These are phyloP conservation scores for Abrus precatorius DNA, from an alignment of 306 rosid genomes.

Conservation along the genomic window DNA sequence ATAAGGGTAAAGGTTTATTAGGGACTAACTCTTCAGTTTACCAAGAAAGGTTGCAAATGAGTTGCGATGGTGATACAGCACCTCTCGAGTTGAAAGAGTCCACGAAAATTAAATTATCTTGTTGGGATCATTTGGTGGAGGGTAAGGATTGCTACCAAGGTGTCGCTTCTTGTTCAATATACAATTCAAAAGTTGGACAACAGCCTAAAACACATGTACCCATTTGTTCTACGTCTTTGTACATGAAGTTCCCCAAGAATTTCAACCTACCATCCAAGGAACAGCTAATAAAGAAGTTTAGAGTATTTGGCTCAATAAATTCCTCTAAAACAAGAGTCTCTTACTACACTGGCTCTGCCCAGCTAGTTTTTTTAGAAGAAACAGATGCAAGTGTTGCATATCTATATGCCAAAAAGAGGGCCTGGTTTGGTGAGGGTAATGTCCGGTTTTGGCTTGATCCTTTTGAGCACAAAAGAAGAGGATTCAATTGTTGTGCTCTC, in stretches of 20 bases:
- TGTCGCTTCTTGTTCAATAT: slow-evolving; percentile 40
- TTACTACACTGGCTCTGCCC: slow-evolving; percentile 41
- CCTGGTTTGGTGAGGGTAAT: slow-evolving; percentile 42
- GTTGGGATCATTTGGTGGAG: slow-evolving; percentile 27
- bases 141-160: slow-evolving; percentile 16
- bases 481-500: slow-evolving; percentile 18
- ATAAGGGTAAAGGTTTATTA: background rate
- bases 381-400: slow-evolving; percentile 54
- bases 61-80: background rate
- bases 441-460: slow-evolving; percentile 55
- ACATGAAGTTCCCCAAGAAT: slow-evolving; percentile 56
- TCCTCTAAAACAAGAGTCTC: slow-evolving; percentile 43
- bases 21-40: slow-evolving; percentile 28
- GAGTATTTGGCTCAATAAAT: slow-evolving; percentile 57
- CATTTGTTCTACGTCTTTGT: slow-evolving; percentile 32
- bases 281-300: slow-evolving; percentile 52
- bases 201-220: slow-evolving; percentile 35
- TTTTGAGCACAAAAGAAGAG: slow-evolving; percentile 42
- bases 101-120: background rate
- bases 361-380: slow-evolving; percentile 47
- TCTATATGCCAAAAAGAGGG: slow-evolving; percentile 51
- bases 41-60: slow-evolving; percentile 26
- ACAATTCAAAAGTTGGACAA: slow-evolving; percentile 39
- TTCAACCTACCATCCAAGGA: slow-evolving; percentile 53
- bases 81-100: slow-evolving; percentile 16